Evolutionary conservation across 192 early-diverging fungal species (phyloP), one percentile per base, ranked within the genome.

Genomic region (Dispira parvispora): DNA sequence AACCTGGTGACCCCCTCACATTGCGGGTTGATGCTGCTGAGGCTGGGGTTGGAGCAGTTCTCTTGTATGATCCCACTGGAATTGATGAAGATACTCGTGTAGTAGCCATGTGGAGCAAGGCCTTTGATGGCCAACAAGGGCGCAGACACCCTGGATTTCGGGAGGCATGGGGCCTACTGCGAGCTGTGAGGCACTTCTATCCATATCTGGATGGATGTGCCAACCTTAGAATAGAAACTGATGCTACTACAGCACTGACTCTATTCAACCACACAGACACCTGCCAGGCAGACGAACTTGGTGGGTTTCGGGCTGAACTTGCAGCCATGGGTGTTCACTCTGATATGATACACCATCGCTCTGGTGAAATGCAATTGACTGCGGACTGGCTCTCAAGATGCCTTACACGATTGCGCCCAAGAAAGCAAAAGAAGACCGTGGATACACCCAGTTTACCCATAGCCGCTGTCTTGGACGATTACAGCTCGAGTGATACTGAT

Each of bases 171-270:
- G 67, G 67, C 0, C 64, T 66, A 0, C 47, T 62, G 8, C 52
- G 65, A 18, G 56, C 67, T 0, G 65, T 63, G 6, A 50, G 62
- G 20, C 21, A 62, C 32, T 68, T 72, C 52, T 72, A 66, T 49
- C 57, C 64, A 0, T 68, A 64, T 44, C 56, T 72, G 0, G 71
- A 68, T 25, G 62, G 67, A 0, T 66, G 67, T 1, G 46, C 13
- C 14, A 68, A 68, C 52, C 47, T 71, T 26, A 20, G 27, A 1
- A 63, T 72, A 6, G 63, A 68, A 45, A 62, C 64, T 8, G 67
- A 72, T 62, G 63, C 63, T 10, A 26, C 57, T 43, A 66, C 64
- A 3, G 52, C 65, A 10, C 49, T 63, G 10, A 25, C n/a, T 20
- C 9, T 53, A 8, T 53, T 53, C 20, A 53, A 53, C 20, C 52